phyloP scores from a whole-genome alignment of 176 grass and related monocot species.

The Bolboschoenus planiculmis region DNA sequence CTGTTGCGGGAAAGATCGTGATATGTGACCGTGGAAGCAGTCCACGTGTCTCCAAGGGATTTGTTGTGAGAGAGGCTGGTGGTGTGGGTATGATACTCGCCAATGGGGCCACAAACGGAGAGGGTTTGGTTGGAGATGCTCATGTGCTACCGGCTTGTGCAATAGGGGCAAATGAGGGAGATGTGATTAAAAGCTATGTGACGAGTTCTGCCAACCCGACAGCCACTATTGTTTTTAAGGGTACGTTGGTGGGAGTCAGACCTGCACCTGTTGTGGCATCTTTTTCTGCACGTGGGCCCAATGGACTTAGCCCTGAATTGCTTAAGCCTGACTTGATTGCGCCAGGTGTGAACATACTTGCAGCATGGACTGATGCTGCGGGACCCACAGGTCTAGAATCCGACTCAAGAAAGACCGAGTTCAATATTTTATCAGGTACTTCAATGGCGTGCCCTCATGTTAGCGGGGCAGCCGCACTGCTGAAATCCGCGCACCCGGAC shows the following conservation, averaged over 20 bases:
- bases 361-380: constrained; percentile 73
- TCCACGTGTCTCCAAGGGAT: constrained; percentile 88
- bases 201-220: constrained; percentile 40
- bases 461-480: constrained; percentile 75
- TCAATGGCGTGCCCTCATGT: constrained; percentile 98
- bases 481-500: constrained; percentile 71
- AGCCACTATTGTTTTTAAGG: constrained; percentile 51
- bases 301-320: constrained; percentile 66
- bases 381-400: constrained; percentile 58
- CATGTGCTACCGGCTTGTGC: constrained; percentile 81
- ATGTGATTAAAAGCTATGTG: constrained; percentile 56
- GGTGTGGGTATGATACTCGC: constrained; percentile 78
- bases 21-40: constrained; percentile 96
- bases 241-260: constrained; percentile 77
- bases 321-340: constrained; percentile 94
- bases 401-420: constrained; percentile 65
- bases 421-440: constrained; percentile 94
- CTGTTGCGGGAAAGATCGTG: constrained; percentile 68
- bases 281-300: constrained; percentile 89
- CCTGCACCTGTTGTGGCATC: constrained; percentile 86
- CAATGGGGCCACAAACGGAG: constrained; percentile 70
- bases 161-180: constrained; percentile 65
- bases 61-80: constrained; percentile 76
- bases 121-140: constrained; percentile 82
- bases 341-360: constrained; percentile 89